phyloP scores from a whole-genome alignment of 805 yeast species.

The Wickerhamomyces subpelliculosus region DNA sequence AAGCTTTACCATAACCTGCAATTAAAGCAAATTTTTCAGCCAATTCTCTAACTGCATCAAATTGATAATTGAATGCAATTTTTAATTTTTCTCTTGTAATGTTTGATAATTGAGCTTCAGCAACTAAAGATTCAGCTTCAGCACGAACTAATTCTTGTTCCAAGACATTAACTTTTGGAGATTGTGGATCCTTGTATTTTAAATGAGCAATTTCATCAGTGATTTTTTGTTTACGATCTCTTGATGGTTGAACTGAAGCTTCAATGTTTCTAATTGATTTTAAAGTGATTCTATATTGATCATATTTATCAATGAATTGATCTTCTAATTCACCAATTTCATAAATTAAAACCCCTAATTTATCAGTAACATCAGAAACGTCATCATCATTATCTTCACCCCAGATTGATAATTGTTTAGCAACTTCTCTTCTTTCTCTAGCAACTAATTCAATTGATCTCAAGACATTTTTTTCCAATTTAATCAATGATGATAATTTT shows the following conservation, averaged over 20 bases:
- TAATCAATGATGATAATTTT: conserved; percentile 84
- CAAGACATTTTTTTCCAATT: conserved; percentile 94
- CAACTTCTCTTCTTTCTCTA: conserved; percentile 91
- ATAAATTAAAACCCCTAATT: conserved; percentile 89
- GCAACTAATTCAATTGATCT: conserved; percentile 90
- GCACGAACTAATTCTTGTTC: conserved; percentile 99
- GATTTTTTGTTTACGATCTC: conserved; percentile 96
- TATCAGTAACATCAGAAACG: conserved; percentile 94
- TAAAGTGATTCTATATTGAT: conserved; percentile 93
- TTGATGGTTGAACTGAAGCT: conserved; percentile 95
- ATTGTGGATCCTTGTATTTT: conserved; percentile 97
- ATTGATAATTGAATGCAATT: conserved; percentile 95
- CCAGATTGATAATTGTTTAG: conserved; percentile 95
- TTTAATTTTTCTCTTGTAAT: conserved; percentile 97
- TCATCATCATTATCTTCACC: conserved; percentile 98
- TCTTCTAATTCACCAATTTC: conserved; percentile 98
- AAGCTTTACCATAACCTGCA: conserved; percentile 98
- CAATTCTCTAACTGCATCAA: conserved; percentile 90
- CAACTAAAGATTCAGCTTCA: conserved; percentile 97
- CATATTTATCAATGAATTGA: conserved; percentile 96
- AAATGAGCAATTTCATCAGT: conserved; percentile 96
- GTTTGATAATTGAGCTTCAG: conserved; percentile 97
- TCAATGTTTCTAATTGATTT: conserved; percentile 94
- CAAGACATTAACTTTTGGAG: conserved; percentile 89
- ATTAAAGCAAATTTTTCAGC: conserved; percentile 94